phyloP scores from a whole-genome alignment of 192 early-diverging fungal species.

The Pecoramyces ruminantium region DNA sequence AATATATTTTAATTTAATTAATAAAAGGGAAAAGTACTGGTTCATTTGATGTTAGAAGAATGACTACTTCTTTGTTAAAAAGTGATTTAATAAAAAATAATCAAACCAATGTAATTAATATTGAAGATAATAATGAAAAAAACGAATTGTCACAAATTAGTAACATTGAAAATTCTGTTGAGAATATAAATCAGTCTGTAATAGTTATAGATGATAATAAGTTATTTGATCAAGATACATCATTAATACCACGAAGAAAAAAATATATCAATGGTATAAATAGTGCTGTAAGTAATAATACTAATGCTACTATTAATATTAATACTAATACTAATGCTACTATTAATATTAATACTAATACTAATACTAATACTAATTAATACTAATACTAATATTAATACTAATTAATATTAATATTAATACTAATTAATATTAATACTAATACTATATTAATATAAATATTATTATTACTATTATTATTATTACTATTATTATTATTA shows the following conservation, averaged over 20 bases:
- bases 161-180: neutral
- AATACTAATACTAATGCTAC: no score
- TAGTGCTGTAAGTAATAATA: neutral
- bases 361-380: no score
- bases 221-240: neutral
- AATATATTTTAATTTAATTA: no score
- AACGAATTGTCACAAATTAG: neutral
- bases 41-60: neutral
- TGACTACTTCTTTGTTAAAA: neutral
- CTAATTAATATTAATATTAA: no score
- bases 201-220: neutral
- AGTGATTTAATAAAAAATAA: neutral
- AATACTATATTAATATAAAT: no score
- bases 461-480: no score
- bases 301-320: no score
- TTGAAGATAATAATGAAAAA: neutral
- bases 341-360: no score
- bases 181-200: neutral
- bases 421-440: no score
- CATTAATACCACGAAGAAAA: neutral
- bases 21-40: neutral
- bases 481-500: no score
- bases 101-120: neutral
- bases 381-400: no score
- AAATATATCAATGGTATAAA: neutral